A percentile compares a stretch with the other conserved stretches of the same genome.
Conservation (phyloP, 2,329 filamentous ascomycete genomes). For the Aspergillus sp. region DNA sequence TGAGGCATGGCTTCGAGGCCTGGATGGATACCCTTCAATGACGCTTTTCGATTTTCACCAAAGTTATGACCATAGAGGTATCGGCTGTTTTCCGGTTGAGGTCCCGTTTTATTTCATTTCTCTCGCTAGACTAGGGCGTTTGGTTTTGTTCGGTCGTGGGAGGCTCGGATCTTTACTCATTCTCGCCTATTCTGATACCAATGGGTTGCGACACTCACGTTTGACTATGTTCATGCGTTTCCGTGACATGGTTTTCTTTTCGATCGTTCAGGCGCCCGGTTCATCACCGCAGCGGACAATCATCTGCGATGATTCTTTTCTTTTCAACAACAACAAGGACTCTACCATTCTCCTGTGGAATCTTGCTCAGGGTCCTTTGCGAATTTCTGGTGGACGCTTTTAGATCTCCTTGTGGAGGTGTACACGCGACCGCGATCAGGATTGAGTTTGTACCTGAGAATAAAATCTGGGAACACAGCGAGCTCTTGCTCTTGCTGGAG, state of each 20-base stretch:
- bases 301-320: conserved; percentile 2
- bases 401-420: conserved; percentile 14
- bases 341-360: background rate
- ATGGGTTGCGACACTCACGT: conserved; percentile 24
- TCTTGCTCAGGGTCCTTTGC: conserved; percentile 3
- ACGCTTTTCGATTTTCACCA: conserved; percentile 25
- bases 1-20: conserved; percentile 26
- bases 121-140: conserved; percentile 44
- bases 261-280: conserved; percentile 7
- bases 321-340: background rate
- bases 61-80: conserved; percentile 47
- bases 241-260: conserved; percentile 18
- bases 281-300: conserved; percentile 3
- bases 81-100: conserved; percentile 38
- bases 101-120: conserved; percentile 35
- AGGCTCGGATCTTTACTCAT: conserved; percentile 20
- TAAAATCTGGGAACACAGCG: conserved; percentile 22
- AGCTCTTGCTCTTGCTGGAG: conserved; percentile 11
- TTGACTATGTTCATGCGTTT: conserved; percentile 22
- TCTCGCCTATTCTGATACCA: conserved; percentile 28
- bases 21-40: conserved; percentile 23
- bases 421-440: conserved; percentile 1
- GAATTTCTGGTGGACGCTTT: conserved; percentile 8
- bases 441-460: conserved; percentile 23
- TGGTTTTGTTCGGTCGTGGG: conserved; percentile 30